Evolutionary conservation across 2,329 filamentous ascomycete species (phyloP).

Genomic region (Endoconidiophora laricicola): DNA sequence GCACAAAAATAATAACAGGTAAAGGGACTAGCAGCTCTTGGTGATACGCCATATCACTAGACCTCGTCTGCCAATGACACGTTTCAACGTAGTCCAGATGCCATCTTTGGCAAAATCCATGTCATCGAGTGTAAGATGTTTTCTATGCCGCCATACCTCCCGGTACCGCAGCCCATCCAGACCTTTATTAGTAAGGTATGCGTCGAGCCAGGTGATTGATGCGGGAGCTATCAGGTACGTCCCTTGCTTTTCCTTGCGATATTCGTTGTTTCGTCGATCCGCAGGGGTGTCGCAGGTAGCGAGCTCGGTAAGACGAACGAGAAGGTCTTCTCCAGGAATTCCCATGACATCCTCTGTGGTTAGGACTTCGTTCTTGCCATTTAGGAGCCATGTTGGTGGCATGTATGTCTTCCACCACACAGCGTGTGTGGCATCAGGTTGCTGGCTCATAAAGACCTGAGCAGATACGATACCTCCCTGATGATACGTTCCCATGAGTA

Average conservation of each 20-base stretch:
- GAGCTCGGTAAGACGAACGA: slow-evolving; percentile 39
- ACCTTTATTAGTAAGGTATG: slow-evolving; percentile 42
- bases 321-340: slow-evolving; percentile 41
- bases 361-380: slow-evolving; percentile 58
- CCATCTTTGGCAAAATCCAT: slow-evolving; percentile 65
- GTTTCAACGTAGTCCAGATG: slow-evolving; percentile 50
- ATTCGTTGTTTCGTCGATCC: slow-evolving; percentile 37
- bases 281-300: slow-evolving; percentile 47
- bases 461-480: slow-evolving; percentile 63
- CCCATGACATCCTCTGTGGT: slow-evolving; percentile 60
- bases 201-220: slow-evolving; percentile 53
- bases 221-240: slow-evolving; percentile 58
- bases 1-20: slow-evolving; percentile 12
- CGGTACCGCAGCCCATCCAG: slow-evolving; percentile 45
- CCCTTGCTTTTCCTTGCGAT: slow-evolving; percentile 43
- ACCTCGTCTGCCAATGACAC: slow-evolving; percentile 49
- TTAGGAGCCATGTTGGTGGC: slow-evolving; percentile 64
- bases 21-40: slow-evolving; percentile 32
- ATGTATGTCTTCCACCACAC: slow-evolving; percentile 82
- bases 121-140: slow-evolving; percentile 64
- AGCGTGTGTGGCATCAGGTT: slow-evolving; percentile 50
- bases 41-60: slow-evolving; percentile 48
- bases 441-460: slow-evolving; percentile 57
- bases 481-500: slow-evolving; percentile 67
- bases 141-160: slow-evolving; percentile 50